Percentiles rank a stretch among this genome's conserved stretches.
Evolutionary conservation across 2,329 filamentous ascomycete species (phyloP).

Genomic region (Coniochaeta sp.): DNA sequence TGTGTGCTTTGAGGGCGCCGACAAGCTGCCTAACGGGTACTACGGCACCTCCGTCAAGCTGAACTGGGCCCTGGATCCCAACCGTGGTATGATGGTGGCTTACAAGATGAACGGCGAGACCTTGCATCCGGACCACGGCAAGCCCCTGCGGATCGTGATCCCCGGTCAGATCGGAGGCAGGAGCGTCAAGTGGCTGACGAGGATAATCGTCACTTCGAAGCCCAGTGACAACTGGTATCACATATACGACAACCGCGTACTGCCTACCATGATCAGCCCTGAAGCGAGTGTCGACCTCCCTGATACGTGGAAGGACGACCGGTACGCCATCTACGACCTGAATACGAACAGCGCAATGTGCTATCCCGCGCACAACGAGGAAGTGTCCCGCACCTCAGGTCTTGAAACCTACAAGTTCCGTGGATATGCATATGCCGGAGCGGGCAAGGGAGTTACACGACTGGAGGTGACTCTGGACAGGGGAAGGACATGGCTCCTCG

Average conservation of each 20-base stretch:
- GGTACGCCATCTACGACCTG: constrained; percentile 89
- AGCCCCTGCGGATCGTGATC: constrained; percentile 74
- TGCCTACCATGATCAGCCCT: constrained; percentile 80
- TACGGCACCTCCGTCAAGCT: constrained; percentile 86
- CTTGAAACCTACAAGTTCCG: constrained; percentile 54
- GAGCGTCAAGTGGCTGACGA: constrained; percentile 89
- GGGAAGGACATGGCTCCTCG: constrained; percentile 71
- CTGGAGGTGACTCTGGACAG: constrained; percentile 80
- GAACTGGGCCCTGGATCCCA: constrained; percentile 79
- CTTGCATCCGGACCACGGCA: constrained; percentile 77
- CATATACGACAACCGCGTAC: constrained; percentile 84
- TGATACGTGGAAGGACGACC: constrained; percentile 79
- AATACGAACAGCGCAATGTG: constrained; percentile 80
- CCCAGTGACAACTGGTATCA: constrained; percentile 95
- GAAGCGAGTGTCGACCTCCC: constrained; percentile 69
- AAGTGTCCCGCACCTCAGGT: constrained; percentile 38
- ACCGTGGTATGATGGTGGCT: constrained; percentile 78
- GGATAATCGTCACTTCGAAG: constrained; percentile 65
- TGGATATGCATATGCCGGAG: constrained; percentile 86
- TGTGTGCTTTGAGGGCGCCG: constrained; percentile 86
- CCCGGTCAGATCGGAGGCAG: constrained; percentile 88
- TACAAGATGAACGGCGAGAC: constrained; percentile 86
- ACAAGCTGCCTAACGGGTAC: constrained; percentile 79
- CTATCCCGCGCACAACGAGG: constrained; percentile 73
- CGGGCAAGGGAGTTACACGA: constrained; percentile 74